Evolutionary conservation across 352 stramenopile genomes (phyloP).

Genomic region (Pythium aquatile): DNA sequence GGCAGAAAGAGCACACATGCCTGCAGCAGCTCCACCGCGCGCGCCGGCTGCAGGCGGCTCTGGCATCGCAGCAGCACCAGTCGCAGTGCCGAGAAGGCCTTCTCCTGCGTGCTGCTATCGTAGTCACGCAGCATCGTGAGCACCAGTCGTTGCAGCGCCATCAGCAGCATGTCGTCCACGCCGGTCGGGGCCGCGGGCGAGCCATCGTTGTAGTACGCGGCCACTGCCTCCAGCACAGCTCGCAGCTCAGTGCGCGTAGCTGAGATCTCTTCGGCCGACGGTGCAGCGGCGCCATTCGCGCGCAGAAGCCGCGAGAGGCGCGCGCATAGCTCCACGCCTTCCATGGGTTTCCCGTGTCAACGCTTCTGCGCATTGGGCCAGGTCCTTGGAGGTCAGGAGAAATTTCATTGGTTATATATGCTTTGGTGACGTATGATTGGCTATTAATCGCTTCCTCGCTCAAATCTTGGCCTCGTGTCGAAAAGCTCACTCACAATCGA

Average conservation of each 20-base stretch:
- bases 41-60: neutral
- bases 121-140: conserved; percentile 33
- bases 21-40: conserved; percentile 39
- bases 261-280: conserved; percentile 8
- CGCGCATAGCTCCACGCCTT: conserved; percentile 60
- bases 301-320: conserved; percentile 61
- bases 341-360: conserved; percentile 23
- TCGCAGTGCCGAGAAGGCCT: conserved; percentile 30
- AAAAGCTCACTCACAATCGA: neutral
- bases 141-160: conserved; percentile 58
- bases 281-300: neutral
- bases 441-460: neutral
- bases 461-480: neutral
- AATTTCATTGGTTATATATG: conserved; percentile 3
- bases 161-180: conserved; percentile 68
- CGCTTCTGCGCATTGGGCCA: neutral
- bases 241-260: conserved; percentile 21
- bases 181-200: conserved; percentile 26
- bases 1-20: conserved; percentile 59
- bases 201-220: conserved; percentile 32
- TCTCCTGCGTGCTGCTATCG: conserved; percentile 31
- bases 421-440: conserved; percentile 16
- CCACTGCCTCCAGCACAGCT: conserved; percentile 29
- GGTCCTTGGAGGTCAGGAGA: neutral
- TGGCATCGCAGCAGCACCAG: conserved; percentile 37